phyloP scores from a whole-genome alignment of 192 early-diverging fungal species.

The Podila epigama region DNA sequence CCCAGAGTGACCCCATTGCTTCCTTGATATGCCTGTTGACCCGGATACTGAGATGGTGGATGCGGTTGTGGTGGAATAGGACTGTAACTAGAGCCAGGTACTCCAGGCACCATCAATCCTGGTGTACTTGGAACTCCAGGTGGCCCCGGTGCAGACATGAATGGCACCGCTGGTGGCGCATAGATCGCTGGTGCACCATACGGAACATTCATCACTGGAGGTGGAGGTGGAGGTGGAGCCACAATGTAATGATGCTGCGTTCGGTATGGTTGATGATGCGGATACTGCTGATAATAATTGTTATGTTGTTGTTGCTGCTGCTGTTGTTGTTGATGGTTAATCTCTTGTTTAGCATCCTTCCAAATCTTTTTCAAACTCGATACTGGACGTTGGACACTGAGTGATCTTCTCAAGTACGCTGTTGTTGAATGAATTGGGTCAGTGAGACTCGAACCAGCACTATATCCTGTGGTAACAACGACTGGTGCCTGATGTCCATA shows the following conservation, averaged over 20 bases:
- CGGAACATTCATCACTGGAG: not conserved
- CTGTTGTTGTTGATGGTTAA: not conserved
- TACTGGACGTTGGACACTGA: not conserved
- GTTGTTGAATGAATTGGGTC: not conserved
- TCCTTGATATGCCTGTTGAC: too few species aligned
- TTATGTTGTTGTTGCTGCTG: not conserved
- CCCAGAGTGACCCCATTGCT: not conserved
- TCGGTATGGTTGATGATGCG: too few species aligned
- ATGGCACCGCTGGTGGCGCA: not conserved
- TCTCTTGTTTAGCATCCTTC: conserved; percentile 1
- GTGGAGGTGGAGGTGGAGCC: not conserved
- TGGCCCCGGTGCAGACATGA: not conserved
- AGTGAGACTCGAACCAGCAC: not conserved
- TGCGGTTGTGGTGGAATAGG: too few species aligned
- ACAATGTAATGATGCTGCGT: not conserved
- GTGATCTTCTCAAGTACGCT: not conserved
- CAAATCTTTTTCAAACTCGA: not conserved
- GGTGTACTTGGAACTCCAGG: not conserved
- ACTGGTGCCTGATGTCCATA: not conserved
- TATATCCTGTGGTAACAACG: not conserved
- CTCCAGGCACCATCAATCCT: not conserved
- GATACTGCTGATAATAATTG: not conserved
- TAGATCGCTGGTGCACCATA: not conserved
- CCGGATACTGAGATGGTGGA: too few species aligned
- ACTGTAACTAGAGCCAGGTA: not conserved